Evolutionary conservation across 257 asterid genomes (phyloP).

Genomic region (Solanum clarkiae): DNA sequence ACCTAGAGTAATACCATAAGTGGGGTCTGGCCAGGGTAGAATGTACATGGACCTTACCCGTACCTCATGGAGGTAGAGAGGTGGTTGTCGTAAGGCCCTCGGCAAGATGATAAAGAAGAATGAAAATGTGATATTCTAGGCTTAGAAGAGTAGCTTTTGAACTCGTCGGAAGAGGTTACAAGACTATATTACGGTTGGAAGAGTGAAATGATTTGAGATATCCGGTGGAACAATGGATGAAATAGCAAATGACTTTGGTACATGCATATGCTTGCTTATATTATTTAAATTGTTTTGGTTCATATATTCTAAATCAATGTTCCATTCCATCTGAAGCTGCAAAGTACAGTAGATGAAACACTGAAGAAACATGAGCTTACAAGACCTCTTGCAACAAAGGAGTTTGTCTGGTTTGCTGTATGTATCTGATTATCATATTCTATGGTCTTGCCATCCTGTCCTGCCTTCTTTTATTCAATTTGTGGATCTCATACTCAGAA

Average conservation of each 20-base stretch:
- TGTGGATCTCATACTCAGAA: neutral
- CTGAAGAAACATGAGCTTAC: constrained; percentile 69
- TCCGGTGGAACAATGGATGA: neutral
- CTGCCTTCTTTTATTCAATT: neutral
- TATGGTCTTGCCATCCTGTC: neutral
- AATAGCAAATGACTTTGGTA: neutral
- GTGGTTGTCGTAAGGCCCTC: neutral
- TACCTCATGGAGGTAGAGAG: neutral
- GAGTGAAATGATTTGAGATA: neutral
- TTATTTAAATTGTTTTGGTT: neutral
- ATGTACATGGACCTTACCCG: neutral
- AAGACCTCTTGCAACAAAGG: constrained; percentile 62
- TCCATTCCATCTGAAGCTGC: constrained; percentile 38
- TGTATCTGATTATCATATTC: constrained; percentile 11
- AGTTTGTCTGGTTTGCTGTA: constrained; percentile 81
- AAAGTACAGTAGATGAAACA: constrained; percentile 49
- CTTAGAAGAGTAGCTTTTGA: neutral
- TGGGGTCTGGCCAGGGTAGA: neutral
- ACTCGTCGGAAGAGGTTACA: neutral
- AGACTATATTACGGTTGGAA: neutral
- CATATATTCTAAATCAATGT: neutral
- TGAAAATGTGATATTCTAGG: neutral
- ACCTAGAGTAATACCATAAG: neutral
- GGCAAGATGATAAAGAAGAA: neutral
- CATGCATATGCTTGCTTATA: neutral